Evolutionary conservation across 805 yeast species (phyloP).

Genomic region (Saturnispora bothae): DNA sequence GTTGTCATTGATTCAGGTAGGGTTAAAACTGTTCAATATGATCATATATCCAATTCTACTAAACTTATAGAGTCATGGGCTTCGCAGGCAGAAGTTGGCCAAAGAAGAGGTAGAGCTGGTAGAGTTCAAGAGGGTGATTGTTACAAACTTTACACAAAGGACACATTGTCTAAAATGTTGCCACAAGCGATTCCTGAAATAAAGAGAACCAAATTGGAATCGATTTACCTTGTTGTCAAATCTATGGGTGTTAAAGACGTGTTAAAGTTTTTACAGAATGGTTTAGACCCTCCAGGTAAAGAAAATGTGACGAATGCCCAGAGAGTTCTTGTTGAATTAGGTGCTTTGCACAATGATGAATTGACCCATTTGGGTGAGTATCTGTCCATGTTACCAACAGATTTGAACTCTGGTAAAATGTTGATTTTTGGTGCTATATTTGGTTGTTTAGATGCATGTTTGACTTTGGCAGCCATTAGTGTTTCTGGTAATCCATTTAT

Average conservation of each 20-base stretch:
- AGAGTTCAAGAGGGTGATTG: constrained; percentile 80
- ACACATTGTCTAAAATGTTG: constrained; percentile 49
- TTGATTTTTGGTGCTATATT: constrained; percentile 72
- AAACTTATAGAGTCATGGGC: constrained; percentile 74
- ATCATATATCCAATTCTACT: constrained; percentile 56
- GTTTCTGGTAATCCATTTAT: constrained; percentile 69
- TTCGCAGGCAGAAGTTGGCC: constrained; percentile 80
- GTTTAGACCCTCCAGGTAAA: constrained; percentile 71
- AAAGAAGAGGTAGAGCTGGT: constrained; percentile 97
- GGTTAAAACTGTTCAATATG: constrained; percentile 68
- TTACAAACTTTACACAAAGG: constrained; percentile 64
- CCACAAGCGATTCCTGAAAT: constrained; percentile 84
- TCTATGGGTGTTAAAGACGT: constrained; percentile 80
- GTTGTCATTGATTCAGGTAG: constrained; percentile 85
- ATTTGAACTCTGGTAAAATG: constrained; percentile 75
- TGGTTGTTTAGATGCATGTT: constrained; percentile 66
- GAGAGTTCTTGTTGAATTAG: constrained; percentile 50
- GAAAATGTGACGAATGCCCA: constrained; percentile 42
- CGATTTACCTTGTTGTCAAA: constrained; percentile 71
- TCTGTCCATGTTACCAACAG: constrained; percentile 76
- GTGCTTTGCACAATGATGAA: constrained; percentile 45
- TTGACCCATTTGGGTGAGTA: constrained; percentile 74
- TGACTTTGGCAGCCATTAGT: constrained; percentile 72
- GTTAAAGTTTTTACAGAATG: constrained; percentile 53
- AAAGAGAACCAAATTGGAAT: constrained; percentile 71